These are phyloP conservation scores for Cylindrotheca fusiformis DNA, from an alignment of 108 stramenopile species.

Conservation along the genomic window DNA sequence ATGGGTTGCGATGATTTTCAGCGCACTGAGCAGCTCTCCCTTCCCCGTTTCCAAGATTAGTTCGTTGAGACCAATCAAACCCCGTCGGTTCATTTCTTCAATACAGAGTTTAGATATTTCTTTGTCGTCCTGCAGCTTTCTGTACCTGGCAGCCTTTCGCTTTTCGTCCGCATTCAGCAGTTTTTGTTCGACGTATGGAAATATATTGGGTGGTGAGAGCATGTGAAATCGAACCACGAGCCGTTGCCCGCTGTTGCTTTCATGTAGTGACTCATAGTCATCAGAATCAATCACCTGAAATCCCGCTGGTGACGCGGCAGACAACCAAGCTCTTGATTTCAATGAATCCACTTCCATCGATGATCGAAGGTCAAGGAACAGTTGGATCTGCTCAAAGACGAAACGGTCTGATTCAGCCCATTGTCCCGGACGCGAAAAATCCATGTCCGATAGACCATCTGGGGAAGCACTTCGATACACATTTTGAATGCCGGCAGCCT, in stretches of 20 bases:
- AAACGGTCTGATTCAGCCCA: constrained; percentile 2
- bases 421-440: background rate
- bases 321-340: constrained; percentile 31
- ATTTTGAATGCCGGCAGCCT: constrained; percentile 18
- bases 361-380: constrained; percentile 42
- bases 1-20: constrained; percentile 30
- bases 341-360: constrained; percentile 30
- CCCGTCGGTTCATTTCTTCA: constrained; percentile 32
- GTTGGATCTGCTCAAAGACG: constrained; percentile 10
- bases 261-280: background rate
- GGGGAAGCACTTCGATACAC: constrained; percentile 37
- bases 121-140: background rate
- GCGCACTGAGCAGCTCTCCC: constrained; percentile 18
- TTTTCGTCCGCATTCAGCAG: constrained; percentile 24
- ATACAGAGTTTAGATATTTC: constrained; percentile 12
- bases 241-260: background rate
- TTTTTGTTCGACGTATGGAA: constrained; percentile 22
- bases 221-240: constrained; percentile 34
- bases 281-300: constrained; percentile 6
- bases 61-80: constrained; percentile 44
- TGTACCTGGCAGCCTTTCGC: background rate
- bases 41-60: constrained; percentile 42
- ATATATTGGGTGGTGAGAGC: constrained; percentile 4
- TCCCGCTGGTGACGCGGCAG: background rate
- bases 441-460: constrained; percentile 19